Conservation (phyloP, 2,329 filamentous ascomycete genomes). For the Fusarium ramigenum region DNA sequence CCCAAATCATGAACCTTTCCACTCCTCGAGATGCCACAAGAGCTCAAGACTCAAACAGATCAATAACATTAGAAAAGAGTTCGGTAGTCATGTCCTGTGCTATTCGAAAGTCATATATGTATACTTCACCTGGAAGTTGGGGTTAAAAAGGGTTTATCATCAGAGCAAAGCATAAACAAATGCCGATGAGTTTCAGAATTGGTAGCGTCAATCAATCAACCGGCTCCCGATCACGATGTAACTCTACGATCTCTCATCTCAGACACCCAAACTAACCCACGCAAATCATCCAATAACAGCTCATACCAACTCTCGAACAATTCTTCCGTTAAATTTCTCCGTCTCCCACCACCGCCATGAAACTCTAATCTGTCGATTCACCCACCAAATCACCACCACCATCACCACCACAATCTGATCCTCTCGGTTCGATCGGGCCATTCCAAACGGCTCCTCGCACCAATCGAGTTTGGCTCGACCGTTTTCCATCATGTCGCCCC, state of each 20-base stretch:
- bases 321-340: not conserved
- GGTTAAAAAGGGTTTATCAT: too few species aligned
- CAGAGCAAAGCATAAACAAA: not conserved
- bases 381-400: not conserved
- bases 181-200: slow-evolving; percentile 5
- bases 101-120: not conserved
- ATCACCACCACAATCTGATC: not conserved
- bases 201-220: not conserved
- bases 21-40: not conserved
- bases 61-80: not conserved
- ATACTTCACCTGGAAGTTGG: too few species aligned
- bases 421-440: slow-evolving; percentile 29
- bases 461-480: slow-evolving; percentile 12
- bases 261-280: too few species aligned
- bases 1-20: accelerated
- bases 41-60: not conserved
- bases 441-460: slow-evolving; percentile 6
- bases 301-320: not conserved
- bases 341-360: not conserved
- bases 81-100: accelerated
- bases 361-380: not conserved
- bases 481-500: slow-evolving; percentile 21
- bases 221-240: not conserved
- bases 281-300: not conserved
- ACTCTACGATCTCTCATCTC: slow-evolving; percentile 7